These are phyloP conservation scores for Naganishia vishniacii DNA, from an alignment of 768 basidiomycete species.

Conservation along the genomic window DNA sequence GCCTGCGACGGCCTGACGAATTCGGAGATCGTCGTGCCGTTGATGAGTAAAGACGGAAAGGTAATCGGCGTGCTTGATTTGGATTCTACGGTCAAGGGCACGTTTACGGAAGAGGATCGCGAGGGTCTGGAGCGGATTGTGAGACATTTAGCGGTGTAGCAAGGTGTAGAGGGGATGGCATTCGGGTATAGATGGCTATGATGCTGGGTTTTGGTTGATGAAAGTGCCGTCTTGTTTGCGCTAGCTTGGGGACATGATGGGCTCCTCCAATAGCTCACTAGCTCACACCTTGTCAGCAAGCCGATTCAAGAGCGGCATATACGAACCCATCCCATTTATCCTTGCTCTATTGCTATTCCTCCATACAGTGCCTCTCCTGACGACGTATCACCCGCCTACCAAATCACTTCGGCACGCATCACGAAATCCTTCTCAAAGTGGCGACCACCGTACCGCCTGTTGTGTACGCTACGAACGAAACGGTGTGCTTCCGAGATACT, in stretches of 20 bases:
- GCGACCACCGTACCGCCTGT: background rate
- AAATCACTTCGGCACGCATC: constrained; percentile 12
- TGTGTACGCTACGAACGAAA: constrained; percentile 7
- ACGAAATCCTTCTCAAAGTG: constrained; percentile 1
- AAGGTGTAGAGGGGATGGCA: background rate
- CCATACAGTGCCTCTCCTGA: background rate
- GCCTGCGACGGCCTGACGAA: constrained; percentile 83
- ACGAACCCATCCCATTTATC: too few relatives aligned
- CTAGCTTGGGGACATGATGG: too few relatives aligned
- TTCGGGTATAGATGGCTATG: too few relatives aligned
- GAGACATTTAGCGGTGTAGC: constrained; percentile 55
- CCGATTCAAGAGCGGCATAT: too few relatives aligned
- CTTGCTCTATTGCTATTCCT: background rate
- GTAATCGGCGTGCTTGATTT: constrained; percentile 64
- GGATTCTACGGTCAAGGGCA: constrained; percentile 67
- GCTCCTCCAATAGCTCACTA: too few relatives aligned
- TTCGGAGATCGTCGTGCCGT: constrained; percentile 82
- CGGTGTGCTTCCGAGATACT: constrained; percentile 8
- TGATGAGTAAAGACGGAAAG: constrained; percentile 49
- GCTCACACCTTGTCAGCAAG: too few relatives aligned
- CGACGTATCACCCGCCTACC: background rate
- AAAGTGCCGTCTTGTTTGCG: too few relatives aligned
- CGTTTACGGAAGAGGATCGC: constrained; percentile 72
- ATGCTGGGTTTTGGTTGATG: too few relatives aligned
- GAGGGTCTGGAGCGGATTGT: constrained; percentile 71